Evolutionary conservation across 1,284 basidiomycete species (phyloP).

Genomic region (Pholiota adiposa): DNA sequence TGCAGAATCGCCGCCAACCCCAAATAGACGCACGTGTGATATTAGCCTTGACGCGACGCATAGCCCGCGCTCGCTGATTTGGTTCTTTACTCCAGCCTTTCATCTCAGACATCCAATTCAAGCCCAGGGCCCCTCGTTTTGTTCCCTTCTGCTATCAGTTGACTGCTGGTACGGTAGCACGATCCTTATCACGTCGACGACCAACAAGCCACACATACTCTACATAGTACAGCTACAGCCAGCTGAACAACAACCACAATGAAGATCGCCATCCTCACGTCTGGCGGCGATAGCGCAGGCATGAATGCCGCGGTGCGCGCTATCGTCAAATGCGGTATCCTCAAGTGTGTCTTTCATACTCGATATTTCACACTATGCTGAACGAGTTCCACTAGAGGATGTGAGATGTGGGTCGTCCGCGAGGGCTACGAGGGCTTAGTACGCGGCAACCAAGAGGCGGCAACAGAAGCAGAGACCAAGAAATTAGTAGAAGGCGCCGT

Average conservation of each 20-base stretch:
- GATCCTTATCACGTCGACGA: background rate
- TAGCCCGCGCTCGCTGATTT: background rate
- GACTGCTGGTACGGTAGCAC: background rate
- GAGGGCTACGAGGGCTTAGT: slow-evolving; percentile 98
- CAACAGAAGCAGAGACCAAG: slow-evolving; percentile 20
- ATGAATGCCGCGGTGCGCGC: slow-evolving; percentile 96
- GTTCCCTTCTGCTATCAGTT: background rate
- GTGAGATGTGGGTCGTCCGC: slow-evolving; percentile 91
- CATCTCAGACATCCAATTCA: background rate
- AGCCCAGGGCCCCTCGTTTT: background rate
- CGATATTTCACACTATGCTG: background rate
- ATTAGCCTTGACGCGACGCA: background rate
- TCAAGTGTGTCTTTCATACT: slow-evolving; percentile 61
- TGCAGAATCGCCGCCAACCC: background rate
- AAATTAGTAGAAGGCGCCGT: slow-evolving; percentile 15
- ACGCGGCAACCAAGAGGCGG: slow-evolving; percentile 64
- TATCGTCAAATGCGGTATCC: slow-evolving; percentile 88
- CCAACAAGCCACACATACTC: background rate
- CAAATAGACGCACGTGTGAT: background rate
- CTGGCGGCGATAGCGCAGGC: slow-evolving; percentile 96
- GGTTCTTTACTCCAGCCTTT: background rate
- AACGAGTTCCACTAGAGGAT: slow-evolving; percentile 62
- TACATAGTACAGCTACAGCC: background rate
- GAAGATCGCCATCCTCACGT: slow-evolving; percentile 92
- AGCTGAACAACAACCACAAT: slow-evolving; percentile 40